These are phyloP conservation scores for Massarina eburnea DNA, from an alignment of 2,329 filamentous ascomycete genomes.

Conservation along the genomic window DNA sequence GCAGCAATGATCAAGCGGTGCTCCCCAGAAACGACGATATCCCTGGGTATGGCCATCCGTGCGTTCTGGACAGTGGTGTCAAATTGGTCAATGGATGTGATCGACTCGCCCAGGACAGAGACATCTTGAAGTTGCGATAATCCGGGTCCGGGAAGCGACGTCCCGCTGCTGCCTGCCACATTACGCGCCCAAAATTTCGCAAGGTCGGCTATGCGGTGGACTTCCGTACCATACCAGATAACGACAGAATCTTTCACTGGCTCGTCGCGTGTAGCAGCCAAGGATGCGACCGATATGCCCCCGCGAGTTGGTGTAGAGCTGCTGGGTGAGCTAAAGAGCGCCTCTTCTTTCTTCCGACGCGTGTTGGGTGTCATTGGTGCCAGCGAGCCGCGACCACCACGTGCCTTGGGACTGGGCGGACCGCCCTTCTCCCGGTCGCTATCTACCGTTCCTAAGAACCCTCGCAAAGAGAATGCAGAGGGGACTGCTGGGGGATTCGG, in stretches of 20 bases:
- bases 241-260: conserved; percentile 48
- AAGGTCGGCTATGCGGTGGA: conserved; percentile 50
- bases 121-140: conserved; percentile 46
- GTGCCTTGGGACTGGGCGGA: conserved; percentile 33
- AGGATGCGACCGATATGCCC: conserved; percentile 45
- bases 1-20: conserved; percentile 49
- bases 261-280: conserved; percentile 31
- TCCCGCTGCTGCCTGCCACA: conserved; percentile 33
- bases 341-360: conserved; percentile 48
- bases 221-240: conserved; percentile 49
- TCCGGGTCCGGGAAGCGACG: conserved; percentile 45
- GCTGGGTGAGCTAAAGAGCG: conserved; percentile 44
- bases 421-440: conserved; percentile 20
- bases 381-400: conserved; percentile 40
- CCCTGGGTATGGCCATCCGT: conserved; percentile 48
- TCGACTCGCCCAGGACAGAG: conserved; percentile 45
- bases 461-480: conserved; percentile 39
- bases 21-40: conserved; percentile 48
- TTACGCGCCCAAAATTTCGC: conserved; percentile 49
- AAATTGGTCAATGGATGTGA: conserved; percentile 49
- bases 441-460: conserved; percentile 36
- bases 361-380: conserved; percentile 57
- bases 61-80: conserved; percentile 41
- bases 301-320: conserved; percentile 40
- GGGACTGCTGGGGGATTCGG: conserved; percentile 33